phyloP scores from a whole-genome alignment of 2,329 filamentous ascomycete genomes.

The Aspergillus transmontanensis region DNA sequence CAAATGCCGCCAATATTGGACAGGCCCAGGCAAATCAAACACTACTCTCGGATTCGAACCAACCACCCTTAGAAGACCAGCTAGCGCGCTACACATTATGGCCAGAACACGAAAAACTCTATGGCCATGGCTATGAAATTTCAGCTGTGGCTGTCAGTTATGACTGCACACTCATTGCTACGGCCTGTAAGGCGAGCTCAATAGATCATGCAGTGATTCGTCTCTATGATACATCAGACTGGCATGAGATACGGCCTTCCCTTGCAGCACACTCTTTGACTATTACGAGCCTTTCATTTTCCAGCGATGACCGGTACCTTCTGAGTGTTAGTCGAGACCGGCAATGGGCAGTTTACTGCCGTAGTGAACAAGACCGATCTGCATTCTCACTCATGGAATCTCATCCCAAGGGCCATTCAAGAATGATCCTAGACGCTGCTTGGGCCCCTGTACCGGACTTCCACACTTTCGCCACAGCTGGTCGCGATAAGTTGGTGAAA shows the following conservation, averaged over 20 bases:
- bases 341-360: conserved; percentile 82
- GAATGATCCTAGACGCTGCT: conserved; percentile 88
- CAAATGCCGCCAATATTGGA: conserved; percentile 40
- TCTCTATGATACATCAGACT: conserved; percentile 81
- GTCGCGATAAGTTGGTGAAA: conserved; percentile 82
- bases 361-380: conserved; percentile 41
- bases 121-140: conserved; percentile 97
- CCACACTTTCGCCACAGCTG: conserved; percentile 77
- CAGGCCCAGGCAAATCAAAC: conserved; percentile 24
- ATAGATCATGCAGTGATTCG: conserved; percentile 93
- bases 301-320: conserved; percentile 69
- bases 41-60: conserved; percentile 58
- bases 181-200: conserved; percentile 89
- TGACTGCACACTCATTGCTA: conserved; percentile 76
- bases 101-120: conserved; percentile 95
- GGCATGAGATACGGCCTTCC: conserved; percentile 84
- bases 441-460: conserved; percentile 66
- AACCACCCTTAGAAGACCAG: conserved; percentile 86
- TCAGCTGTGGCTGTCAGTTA: conserved; percentile 79
- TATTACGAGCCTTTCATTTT: conserved; percentile 80
- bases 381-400: conserved; percentile 62
- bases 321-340: conserved; percentile 89
- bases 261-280: conserved; percentile 86
- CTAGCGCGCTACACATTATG: conserved; percentile 88
- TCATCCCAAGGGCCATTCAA: conserved; percentile 81